Base-by-base conservation (phyloP, 2,329 filamentous ascomycete genomes). In the Trichoderma arundinaceum region DNA sequence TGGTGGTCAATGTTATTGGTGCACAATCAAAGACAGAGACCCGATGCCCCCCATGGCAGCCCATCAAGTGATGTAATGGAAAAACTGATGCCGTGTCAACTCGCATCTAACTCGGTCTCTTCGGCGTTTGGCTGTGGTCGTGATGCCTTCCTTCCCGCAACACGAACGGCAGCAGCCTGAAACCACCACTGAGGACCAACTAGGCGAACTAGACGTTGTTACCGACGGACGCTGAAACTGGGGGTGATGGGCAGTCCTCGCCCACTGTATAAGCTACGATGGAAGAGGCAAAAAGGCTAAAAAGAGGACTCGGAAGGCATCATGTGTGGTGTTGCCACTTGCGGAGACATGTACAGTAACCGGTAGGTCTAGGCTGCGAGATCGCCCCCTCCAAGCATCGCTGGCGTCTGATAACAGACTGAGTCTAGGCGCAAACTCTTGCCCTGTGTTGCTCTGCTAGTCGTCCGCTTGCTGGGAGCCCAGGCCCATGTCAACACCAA, bases 1-100 rank as follows among this genome's bases (percentile, higher is more conserved):
- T 57, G 54, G 54, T 19, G 41, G n/a, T n/a, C n/a, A n/a, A n/a
- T n/a, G 39, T 33, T 33, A 57, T 57, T 57, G 54, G 54, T 19
- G 41, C 53, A 33, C 38, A 33, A 17, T 1, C 7, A 32, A 51
- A 7, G 22, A 7, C 7, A 38, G 7, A 4, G 3, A 8, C 35
- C 35, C 7, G 8, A 51, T 51, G 48, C 48, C 28, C 22, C 35
- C 48, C 22, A 28, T 28, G 22, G 2, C 22, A 28, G 22, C n/a
- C 32, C 32, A 35, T 7, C 49, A 33, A 33, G 22, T 28, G 22
- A 28, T 28, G 22, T 2, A 28, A 28, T 28, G 22, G 22, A 28
- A 28, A 28, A 28, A 28, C 22, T 28, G 22, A 28, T 28, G 4
- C 22, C 22, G 22, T 28, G 7, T 51, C 22, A n/a, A 33, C 48